These are phyloP conservation scores for Candida pseudofarinosa DNA, from an alignment of 805 yeast species.

Conservation along the genomic window DNA sequence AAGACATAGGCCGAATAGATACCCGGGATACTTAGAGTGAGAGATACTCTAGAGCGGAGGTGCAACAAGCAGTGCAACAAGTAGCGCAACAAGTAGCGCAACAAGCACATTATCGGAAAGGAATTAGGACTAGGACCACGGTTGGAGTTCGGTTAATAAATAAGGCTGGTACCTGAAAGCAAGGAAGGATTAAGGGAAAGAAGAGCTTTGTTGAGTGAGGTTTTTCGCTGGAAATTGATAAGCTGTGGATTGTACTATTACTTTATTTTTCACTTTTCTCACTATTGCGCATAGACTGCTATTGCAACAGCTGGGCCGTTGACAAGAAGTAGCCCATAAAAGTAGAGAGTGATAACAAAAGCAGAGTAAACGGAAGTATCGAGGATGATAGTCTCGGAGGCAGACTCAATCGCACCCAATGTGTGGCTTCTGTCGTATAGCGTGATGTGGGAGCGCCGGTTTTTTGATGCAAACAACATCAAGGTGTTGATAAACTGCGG, in stretches of 20 bases:
- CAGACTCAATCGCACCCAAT: slow-evolving; percentile 13
- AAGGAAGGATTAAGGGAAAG: no score
- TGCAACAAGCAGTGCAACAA: no score
- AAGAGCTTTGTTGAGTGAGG: no score
- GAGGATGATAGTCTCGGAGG: background rate
- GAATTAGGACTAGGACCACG: background rate
- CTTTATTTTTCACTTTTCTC: no score
- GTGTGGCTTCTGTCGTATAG: slow-evolving; percentile 25
- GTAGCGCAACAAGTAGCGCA: no score
- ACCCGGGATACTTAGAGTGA: no score
- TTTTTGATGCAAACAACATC: slow-evolving; percentile 21
- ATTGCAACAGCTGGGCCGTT: background rate
- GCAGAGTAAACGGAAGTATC: no score
- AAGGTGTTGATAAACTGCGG: slow-evolving; percentile 39
- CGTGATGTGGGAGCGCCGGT: slow-evolving; percentile 8
- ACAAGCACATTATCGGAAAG: no score
- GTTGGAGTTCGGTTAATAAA: background rate
- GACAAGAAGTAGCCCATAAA: background rate
- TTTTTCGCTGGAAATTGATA: no score
- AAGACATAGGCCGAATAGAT: no score
- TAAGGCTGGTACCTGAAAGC: background rate
- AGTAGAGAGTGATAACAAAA: background rate
- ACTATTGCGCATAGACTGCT: background rate
- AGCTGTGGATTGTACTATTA: background rate
- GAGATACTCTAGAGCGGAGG: no score